phyloP scores from a whole-genome alignment of 192 early-diverging fungal genomes.

The Entomortierella beljakovae region DNA sequence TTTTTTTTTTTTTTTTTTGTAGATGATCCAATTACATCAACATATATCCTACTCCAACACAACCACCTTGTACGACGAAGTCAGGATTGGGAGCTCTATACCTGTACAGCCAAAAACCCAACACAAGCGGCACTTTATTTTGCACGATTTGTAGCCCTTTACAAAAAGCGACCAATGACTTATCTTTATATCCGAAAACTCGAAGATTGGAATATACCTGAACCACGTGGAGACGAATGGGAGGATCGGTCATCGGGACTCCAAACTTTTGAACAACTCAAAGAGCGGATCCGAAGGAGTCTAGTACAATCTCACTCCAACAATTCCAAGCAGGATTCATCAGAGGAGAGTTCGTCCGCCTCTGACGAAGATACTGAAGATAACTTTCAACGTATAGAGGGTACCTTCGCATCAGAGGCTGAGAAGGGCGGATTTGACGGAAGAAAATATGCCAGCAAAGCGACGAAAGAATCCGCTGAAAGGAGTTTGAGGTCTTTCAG shows the following conservation, averaged over 20 bases:
- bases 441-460: too few species aligned
- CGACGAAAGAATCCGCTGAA: too few species aligned
- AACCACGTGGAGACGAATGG: slow-evolving; percentile 29
- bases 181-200: slow-evolving; percentile 48
- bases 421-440: background rate
- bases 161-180: slow-evolving; percentile 44
- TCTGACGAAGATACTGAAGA: too few species aligned
- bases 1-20: background rate
- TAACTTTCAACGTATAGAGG: too few species aligned
- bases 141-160: slow-evolving; percentile 31
- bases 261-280: slow-evolving; percentile 42
- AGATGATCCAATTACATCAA: slow-evolving; percentile 5
- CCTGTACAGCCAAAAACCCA: slow-evolving; percentile 27
- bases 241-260: slow-evolving; percentile 32
- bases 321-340: background rate
- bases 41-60: slow-evolving; percentile 34
- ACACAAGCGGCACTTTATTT: slow-evolving; percentile 41
- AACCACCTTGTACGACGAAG: slow-evolving; percentile 28
- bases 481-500: too few species aligned
- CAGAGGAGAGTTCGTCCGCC: background rate
- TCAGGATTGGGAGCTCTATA: slow-evolving; percentile 40
- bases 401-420: background rate
- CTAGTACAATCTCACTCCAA: background rate
- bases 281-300: slow-evolving; percentile 21
- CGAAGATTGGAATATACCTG: slow-evolving; percentile 43